These are phyloP conservation scores for Xylaria digitata DNA, from an alignment of 2,329 filamentous ascomycete genomes.

Conservation along the genomic window DNA sequence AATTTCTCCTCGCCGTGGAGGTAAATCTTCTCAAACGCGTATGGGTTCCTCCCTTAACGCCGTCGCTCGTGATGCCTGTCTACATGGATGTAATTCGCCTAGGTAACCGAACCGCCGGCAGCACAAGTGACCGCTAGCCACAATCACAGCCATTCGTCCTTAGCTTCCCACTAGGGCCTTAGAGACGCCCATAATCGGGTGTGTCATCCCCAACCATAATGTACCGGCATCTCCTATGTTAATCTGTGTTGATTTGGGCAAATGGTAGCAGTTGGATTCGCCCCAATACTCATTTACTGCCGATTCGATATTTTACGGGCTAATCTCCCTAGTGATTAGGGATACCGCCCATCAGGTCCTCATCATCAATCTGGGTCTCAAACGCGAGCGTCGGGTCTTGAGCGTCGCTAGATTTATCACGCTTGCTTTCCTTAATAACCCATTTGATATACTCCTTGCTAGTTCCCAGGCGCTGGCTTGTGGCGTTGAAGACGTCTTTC, in stretches of 20 bases:
- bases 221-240: neutral
- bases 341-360: conserved; percentile 68
- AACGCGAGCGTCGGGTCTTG: conserved; percentile 54
- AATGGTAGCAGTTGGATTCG: neutral
- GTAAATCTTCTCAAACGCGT: neutral
- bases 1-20: neutral
- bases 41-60: conserved; percentile 17
- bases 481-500: conserved; percentile 60
- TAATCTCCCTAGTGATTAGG: conserved; percentile 29
- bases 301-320: too few relatives aligned
- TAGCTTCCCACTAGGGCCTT: neutral
- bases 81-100: neutral
- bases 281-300: too few relatives aligned
- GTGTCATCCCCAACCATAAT: neutral
- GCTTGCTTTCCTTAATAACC: conserved; percentile 57
- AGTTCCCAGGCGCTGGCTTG: conserved; percentile 65
- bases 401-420: conserved; percentile 55
- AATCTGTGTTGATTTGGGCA: neutral
- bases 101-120: neutral
- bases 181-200: neutral
- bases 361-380: conserved; percentile 65
- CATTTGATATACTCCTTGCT: conserved; percentile 67
- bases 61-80: conserved; percentile 16
- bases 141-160: neutral
- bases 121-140: neutral